phyloP scores from a whole-genome alignment of 345 rosid genomes.

The Mallotus nudiflorus region DNA sequence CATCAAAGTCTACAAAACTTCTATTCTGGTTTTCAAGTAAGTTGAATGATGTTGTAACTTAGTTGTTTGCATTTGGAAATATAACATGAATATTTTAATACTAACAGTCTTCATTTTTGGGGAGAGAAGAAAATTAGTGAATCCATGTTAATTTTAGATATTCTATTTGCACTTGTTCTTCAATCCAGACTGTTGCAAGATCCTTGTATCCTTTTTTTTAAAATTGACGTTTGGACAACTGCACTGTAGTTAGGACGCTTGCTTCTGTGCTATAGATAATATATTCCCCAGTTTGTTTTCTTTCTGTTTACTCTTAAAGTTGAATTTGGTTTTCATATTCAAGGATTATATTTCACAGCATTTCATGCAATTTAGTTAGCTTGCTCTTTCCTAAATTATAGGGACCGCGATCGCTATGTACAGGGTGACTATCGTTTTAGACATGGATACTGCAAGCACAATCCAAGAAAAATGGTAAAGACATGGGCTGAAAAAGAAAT shows the following conservation, averaged over 20 bases:
- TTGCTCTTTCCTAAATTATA: slow-evolving; percentile 20
- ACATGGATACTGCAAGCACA: slow-evolving; percentile 89
- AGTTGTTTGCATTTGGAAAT: neutral
- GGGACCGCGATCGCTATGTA: slow-evolving; percentile 96
- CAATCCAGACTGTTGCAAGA: neutral
- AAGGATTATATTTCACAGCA: neutral
- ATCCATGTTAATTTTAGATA: neutral
- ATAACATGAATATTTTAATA: neutral
- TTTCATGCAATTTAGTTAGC: slow-evolving; percentile 3
- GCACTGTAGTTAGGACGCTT: neutral
- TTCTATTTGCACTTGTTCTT: neutral
- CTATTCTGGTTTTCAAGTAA: slow-evolving; percentile 84
- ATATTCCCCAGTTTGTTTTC: neutral
- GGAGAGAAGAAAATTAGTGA: neutral
- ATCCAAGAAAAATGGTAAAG: slow-evolving; percentile 97
- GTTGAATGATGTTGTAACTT: slow-evolving; percentile 9
- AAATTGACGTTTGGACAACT: too few species aligned
- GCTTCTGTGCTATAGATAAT: neutral
- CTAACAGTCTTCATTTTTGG: neutral
- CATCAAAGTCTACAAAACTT: slow-evolving; percentile 89
- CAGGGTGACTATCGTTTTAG: slow-evolving; percentile 98
- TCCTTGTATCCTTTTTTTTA: too few species aligned
- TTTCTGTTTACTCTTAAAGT: neutral
- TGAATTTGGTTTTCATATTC: neutral
- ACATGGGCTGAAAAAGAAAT: slow-evolving; percentile 99